phyloP scores from a whole-genome alignment of 345 rosid genomes.

The Acer saccharum region DNA sequence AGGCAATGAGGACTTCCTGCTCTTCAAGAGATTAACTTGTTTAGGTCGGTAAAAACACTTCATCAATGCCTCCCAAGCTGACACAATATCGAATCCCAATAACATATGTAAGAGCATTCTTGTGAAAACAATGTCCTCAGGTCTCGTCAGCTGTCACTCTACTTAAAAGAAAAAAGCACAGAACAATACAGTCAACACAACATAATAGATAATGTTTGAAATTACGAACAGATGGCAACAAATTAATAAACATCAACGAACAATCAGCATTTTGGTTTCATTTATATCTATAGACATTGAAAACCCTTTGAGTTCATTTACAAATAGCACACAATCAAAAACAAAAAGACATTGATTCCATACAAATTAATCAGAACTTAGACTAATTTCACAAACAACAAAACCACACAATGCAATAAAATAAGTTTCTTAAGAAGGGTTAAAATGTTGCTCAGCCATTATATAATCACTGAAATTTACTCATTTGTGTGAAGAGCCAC shows the following conservation, averaged over 20 bases:
- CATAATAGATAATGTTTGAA: conserved; percentile 12
- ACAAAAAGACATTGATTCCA: background rate
- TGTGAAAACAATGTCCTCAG: conserved; percentile 21
- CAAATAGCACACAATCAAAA: background rate
- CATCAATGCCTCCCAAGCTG: conserved; percentile 28
- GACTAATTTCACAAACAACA: background rate
- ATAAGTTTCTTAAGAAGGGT: background rate
- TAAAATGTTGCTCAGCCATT: background rate
- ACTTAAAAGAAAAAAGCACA: background rate
- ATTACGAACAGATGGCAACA: background rate
- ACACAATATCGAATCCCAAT: conserved; percentile 17
- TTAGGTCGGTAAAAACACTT: conserved; percentile 22
- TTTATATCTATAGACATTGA: background rate
- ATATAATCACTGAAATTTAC: background rate
- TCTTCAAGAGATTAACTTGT: conserved; percentile 25
- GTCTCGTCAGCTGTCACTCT: conserved; percentile 3
- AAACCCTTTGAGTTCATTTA: background rate
- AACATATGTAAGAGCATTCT: conserved; percentile 31
- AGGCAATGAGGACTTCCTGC: conserved; percentile 17
- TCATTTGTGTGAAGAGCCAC: background rate
- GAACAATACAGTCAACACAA: background rate
- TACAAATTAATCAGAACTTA: background rate
- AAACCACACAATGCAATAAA: background rate
- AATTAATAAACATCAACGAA: background rate
- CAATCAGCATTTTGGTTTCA: background rate